A percentile compares a stretch with the other conserved stretches of the same genome.
phyloP scores from a whole-genome alignment of 1,284 basidiomycete species.

The Heterobasidion irregulare region DNA sequence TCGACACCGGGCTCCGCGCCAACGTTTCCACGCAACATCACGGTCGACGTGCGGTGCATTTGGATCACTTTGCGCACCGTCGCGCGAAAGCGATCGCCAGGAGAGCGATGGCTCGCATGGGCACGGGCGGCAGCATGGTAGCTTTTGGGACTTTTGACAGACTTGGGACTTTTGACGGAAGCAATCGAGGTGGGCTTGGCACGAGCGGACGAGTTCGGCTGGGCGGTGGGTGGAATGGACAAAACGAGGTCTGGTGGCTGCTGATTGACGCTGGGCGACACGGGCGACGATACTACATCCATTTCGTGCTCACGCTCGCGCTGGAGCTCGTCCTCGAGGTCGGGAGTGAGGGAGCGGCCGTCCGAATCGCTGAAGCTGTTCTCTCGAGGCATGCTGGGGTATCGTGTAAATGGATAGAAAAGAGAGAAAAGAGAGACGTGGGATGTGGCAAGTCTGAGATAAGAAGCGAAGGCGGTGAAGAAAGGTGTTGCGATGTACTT shows the following conservation, averaged over 20 bases:
- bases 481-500: too few relatives aligned
- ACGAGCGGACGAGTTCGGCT: not conserved
- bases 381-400: slow-evolving; percentile 36
- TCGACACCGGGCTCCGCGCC: slow-evolving; percentile 62
- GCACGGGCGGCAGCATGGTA: not conserved
- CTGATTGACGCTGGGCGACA: not conserved
- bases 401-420: not conserved
- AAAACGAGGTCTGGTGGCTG: not conserved
- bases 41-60: slow-evolving; percentile 41
- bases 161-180: not conserved
- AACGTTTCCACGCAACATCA: slow-evolving; percentile 26
- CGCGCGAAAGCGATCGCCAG: slow-evolving; percentile 39
- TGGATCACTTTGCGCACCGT: slow-evolving; percentile 48
- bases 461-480: not conserved
- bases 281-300: not conserved
- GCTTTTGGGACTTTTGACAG: not conserved
- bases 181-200: not conserved
- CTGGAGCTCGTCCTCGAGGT: slow-evolving; percentile 30
- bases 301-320: slow-evolving; percentile 10
- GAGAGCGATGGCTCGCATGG: slow-evolving; percentile 14
- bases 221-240: not conserved
- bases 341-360: slow-evolving; percentile 49
- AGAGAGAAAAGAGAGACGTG: not conserved
- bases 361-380: slow-evolving; percentile 55
- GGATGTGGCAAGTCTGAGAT: not conserved